These are phyloP conservation scores for Gossypium thurberi DNA, from an alignment of 345 rosid genomes.

Conservation along the genomic window DNA sequence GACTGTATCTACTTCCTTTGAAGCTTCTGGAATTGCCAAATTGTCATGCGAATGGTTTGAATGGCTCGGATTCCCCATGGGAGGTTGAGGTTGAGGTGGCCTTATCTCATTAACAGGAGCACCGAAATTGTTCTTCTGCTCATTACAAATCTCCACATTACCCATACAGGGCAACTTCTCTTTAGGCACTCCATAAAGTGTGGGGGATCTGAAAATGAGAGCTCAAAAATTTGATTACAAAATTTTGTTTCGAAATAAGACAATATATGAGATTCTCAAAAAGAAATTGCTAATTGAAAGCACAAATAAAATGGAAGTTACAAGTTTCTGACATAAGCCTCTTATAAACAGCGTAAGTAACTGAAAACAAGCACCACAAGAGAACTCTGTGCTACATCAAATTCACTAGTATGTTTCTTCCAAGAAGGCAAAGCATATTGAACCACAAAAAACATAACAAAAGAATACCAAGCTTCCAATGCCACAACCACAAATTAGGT, in stretches of 20 bases:
- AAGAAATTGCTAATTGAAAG: neutral
- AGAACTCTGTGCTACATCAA: neutral
- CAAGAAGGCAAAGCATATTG: neutral
- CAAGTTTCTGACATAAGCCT: neutral
- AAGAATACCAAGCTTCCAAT: neutral
- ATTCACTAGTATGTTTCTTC: neutral
- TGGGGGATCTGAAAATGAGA: slow-evolving; percentile 60
- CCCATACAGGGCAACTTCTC: slow-evolving; percentile 49
- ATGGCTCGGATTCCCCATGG: slow-evolving; percentile 19
- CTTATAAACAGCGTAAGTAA: neutral
- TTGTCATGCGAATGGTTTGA: slow-evolving; percentile 22
- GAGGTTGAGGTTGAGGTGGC: slow-evolving; percentile 39
- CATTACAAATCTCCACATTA: slow-evolving; percentile 56
- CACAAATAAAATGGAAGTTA: neutral
- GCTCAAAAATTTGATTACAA: neutral
- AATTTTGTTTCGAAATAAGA: neutral
- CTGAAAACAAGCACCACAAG: neutral
- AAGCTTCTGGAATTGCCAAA: slow-evolving; percentile 34
- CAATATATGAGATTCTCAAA: neutral
- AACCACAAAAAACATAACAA: neutral
- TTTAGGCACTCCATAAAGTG: slow-evolving; percentile 76
- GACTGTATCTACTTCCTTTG: slow-evolving; percentile 38
- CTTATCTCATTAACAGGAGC: slow-evolving; percentile 38
- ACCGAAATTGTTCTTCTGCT: slow-evolving; percentile 43
- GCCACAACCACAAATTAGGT: neutral